Evolutionary conservation across 805 yeast species (phyloP).

Genomic region (Hanseniaspora pseudoguilliermondii): DNA sequence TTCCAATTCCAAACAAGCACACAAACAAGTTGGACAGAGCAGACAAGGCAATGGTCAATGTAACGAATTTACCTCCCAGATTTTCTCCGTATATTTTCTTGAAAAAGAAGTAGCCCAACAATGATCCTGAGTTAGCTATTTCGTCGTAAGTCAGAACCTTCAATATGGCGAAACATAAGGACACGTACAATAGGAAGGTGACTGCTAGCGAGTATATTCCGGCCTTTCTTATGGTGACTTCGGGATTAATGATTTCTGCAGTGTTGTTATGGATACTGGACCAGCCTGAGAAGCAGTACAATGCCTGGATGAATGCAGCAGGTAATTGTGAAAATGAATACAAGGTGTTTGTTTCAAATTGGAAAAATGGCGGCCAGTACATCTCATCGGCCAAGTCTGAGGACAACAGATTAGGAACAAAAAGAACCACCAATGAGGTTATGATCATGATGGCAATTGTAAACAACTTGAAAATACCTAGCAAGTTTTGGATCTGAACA

Average conservation of each 20-base stretch:
- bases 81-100: conserved; percentile 41
- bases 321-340: conserved; percentile 37
- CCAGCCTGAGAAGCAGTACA: conserved; percentile 55
- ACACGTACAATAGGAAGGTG: conserved; percentile 36
- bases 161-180: conserved; percentile 45
- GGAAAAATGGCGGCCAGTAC: conserved; percentile 17
- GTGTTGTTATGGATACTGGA: conserved; percentile 47
- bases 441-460: conserved; percentile 42
- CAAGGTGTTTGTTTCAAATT: conserved; percentile 19
- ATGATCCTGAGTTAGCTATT: conserved; percentile 41
- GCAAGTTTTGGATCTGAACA: conserved; percentile 43
- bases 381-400: not conserved
- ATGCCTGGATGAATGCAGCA: conserved; percentile 43
- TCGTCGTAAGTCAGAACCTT: conserved; percentile 43
- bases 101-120: conserved; percentile 47
- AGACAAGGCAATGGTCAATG: conserved; percentile 47
- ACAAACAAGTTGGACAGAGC: conserved; percentile 54
- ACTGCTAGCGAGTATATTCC: conserved; percentile 44
- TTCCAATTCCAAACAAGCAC: conserved; percentile 43
- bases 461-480: conserved; percentile 49
- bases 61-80: conserved; percentile 42
- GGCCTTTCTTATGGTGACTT: conserved; percentile 44
- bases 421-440: conserved; percentile 45
- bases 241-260: conserved; percentile 49
- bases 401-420: conserved; percentile 34